These are phyloP conservation scores for Phytophthora sansomeana DNA, from an alignment of 352 stramenopile genomes.

Conservation along the genomic window DNA sequence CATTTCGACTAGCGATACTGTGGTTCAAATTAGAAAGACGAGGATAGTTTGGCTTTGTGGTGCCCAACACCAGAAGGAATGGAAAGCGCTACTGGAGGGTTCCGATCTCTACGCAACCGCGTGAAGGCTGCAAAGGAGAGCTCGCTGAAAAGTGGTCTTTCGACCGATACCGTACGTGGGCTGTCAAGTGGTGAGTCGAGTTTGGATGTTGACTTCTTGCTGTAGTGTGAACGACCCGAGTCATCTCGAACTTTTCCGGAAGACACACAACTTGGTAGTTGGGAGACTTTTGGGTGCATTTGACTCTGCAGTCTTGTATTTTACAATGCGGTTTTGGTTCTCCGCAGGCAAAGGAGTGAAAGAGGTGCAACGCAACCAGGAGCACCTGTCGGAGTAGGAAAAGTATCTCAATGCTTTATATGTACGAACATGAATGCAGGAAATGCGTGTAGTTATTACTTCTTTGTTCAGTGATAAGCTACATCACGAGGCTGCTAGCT, in stretches of 20 bases:
- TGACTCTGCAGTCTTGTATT: neutral
- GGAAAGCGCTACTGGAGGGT: constrained; percentile 41
- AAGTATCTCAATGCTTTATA: constrained; percentile 40
- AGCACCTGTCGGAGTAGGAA: constrained; percentile 42
- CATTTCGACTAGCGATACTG: neutral
- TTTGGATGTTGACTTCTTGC: neutral
- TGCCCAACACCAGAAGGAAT: constrained; percentile 3
- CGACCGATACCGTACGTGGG: neutral
- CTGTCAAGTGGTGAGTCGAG: neutral
- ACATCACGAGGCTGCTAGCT: neutral
- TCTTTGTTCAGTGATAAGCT: neutral
- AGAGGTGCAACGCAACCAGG: constrained; percentile 31
- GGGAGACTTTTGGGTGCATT: neutral
- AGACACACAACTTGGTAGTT: constrained; percentile 13
- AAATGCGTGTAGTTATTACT: neutral
- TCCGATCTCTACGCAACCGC: constrained; percentile 51
- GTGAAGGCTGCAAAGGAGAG: constrained; percentile 42
- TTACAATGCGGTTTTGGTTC: neutral
- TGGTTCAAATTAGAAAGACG: constrained; percentile 7
- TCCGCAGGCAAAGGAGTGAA: constrained; percentile 3
- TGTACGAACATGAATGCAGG: constrained; percentile 16
- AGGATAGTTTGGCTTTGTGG: neutral
- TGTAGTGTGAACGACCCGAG: constrained; percentile 16
- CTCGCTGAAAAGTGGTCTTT: neutral
- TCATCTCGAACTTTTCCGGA: constrained; percentile 1